Conservation (phyloP, 1,284 basidiomycete genomes). For the Vanrija pseudolonga region DNA sequence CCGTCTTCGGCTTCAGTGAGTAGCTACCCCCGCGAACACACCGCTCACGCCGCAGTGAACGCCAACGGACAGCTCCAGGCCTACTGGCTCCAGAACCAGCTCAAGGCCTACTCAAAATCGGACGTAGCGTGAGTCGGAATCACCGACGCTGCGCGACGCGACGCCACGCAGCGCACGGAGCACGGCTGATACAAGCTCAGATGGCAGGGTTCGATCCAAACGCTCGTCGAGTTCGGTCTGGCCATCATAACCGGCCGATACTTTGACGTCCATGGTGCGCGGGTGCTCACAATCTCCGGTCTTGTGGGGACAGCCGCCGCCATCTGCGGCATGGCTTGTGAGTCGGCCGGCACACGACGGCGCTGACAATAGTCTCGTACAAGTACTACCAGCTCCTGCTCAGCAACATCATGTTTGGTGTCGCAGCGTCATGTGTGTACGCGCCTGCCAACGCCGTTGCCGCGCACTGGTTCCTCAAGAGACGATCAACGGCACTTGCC, state of each 20-base stretch:
- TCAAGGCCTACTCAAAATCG: conserved; percentile 31
- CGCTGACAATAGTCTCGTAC: conserved; percentile 22
- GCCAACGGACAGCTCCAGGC: conserved; percentile 38
- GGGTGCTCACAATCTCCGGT: conserved; percentile 24
- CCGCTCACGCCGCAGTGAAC: conserved; percentile 27
- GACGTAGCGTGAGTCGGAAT: conserved; percentile 34
- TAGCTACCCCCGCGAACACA: neutral
- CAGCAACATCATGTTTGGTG: conserved; percentile 33
- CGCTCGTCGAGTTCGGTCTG: conserved; percentile 32
- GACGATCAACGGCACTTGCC: conserved; percentile 35
- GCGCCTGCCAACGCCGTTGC: conserved; percentile 38
- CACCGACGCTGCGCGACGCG: neutral
- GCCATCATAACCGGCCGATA: conserved; percentile 36
- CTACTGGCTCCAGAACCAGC: conserved; percentile 40
- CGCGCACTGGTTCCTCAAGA: conserved; percentile 42
- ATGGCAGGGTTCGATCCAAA: conserved; percentile 29
- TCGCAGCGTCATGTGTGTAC: conserved; percentile 35
- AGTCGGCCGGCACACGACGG: neutral
- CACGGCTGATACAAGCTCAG: neutral
- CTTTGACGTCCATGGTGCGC: conserved; percentile 41
- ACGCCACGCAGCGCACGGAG: too few species aligned
- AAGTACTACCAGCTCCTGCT: conserved; percentile 44
- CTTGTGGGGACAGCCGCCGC: conserved; percentile 24
- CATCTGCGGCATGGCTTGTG: conserved; percentile 32
- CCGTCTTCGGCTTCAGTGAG: conserved; percentile 44